Evolutionary conservation across 2,329 filamentous ascomycete genomes (phyloP).

Genomic region (Aspergillus fumigatus): DNA sequence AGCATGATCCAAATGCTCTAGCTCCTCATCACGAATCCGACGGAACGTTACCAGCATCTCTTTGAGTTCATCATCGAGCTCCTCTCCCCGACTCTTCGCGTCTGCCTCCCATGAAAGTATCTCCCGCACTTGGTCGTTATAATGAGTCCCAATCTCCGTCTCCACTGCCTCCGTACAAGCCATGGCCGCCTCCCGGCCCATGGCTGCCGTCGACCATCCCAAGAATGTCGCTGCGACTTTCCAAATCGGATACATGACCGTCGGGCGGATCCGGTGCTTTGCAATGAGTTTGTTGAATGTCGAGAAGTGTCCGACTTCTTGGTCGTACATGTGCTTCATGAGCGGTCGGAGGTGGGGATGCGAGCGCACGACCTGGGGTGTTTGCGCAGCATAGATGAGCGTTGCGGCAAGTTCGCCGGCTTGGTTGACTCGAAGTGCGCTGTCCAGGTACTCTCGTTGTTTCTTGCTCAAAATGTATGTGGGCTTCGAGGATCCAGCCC

Average conservation of each 20-base stretch:
- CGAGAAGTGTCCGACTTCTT: conserved; percentile 80
- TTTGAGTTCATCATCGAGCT: conserved; percentile 71
- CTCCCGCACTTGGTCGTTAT: conserved; percentile 83
- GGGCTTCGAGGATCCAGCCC: conserved; percentile 23
- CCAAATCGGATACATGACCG: conserved; percentile 90
- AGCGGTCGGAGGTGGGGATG: conserved; percentile 84
- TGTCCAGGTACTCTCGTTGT: conserved; percentile 70
- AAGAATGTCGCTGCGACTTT: conserved; percentile 71
- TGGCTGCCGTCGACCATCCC: conserved; percentile 82
- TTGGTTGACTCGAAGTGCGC: conserved; percentile 90
- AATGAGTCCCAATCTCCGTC: conserved; percentile 94
- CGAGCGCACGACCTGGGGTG: conserved; percentile 68
- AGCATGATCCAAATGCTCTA: conserved; percentile 94
- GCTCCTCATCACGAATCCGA: conserved; percentile 86
- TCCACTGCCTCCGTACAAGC: conserved; percentile 97
- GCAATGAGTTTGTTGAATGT: conserved; percentile 82
- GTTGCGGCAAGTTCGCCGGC: conserved; percentile 95
- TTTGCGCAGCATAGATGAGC: conserved; percentile 88
- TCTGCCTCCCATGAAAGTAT: conserved; percentile 75
- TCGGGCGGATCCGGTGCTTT: conserved; percentile 85
- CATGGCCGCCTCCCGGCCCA: conserved; percentile 95
- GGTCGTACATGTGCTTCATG: conserved; percentile 98
- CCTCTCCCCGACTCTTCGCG: conserved; percentile 73
- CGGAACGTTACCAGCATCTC: conserved; percentile 69
- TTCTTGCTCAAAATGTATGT: conserved; percentile 60